Percentiles rank a stretch among this genome's conserved stretches.
Evolutionary conservation across 192 early-diverging fungal species (phyloP).

Genomic region (Backusella sp.): DNA sequence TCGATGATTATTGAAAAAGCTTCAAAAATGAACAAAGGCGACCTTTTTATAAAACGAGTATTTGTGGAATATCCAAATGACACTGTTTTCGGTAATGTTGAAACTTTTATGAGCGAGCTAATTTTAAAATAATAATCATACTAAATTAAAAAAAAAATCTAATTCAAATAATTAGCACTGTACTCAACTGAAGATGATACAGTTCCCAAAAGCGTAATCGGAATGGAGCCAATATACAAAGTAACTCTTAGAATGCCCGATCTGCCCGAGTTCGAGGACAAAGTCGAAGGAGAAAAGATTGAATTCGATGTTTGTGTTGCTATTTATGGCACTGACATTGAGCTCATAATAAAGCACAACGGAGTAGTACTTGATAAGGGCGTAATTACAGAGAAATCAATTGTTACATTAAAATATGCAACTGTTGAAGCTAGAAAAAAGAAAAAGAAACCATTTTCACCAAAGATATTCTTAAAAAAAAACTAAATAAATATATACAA

Average conservation of each 20-base stretch:
- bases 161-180: background rate
- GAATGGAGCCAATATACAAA: slow-evolving; percentile 7
- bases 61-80: slow-evolving; percentile 5
- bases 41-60: background rate
- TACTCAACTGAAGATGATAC: background rate
- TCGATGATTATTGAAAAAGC: background rate
- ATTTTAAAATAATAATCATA: background rate
- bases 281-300: background rate
- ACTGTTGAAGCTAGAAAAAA: background rate
- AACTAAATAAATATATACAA: background rate
- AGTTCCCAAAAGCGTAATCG: background rate
- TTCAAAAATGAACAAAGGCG: background rate
- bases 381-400: background rate
- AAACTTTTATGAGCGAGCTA: background rate
- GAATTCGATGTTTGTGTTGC: background rate
- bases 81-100: background rate
- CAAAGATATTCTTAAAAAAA: background rate
- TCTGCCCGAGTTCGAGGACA: background rate
- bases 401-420: background rate
- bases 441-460: background rate
- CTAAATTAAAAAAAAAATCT: background rate
- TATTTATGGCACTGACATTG: slow-evolving; percentile 1
- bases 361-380: background rate
- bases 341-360: background rate
- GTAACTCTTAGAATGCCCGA: background rate